Conservation (phyloP, 2,329 filamentous ascomycete species). For the Chaetothyriales sp. region DNA sequence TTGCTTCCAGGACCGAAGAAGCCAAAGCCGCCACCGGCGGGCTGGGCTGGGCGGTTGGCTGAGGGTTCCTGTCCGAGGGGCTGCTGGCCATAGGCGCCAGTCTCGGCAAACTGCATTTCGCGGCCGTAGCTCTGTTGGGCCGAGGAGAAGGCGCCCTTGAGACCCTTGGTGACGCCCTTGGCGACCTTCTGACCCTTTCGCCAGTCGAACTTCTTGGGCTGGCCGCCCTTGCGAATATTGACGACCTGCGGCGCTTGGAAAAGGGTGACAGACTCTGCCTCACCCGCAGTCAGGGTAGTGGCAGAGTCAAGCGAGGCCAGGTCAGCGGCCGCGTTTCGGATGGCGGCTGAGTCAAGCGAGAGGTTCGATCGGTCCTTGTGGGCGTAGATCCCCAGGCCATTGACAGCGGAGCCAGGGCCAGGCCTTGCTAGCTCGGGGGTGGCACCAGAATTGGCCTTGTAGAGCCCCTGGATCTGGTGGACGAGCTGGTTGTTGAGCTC, state of each 20-base stretch:
- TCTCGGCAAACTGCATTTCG: constrained; percentile 43
- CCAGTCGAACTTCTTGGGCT: constrained; percentile 96
- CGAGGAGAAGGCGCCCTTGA: constrained; percentile 78
- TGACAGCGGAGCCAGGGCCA: constrained; percentile 22
- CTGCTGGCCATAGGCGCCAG: constrained; percentile 50
- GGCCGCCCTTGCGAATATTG: constrained; percentile 73
- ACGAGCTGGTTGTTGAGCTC: constrained; percentile 94
- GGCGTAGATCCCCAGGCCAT: constrained; percentile 51
- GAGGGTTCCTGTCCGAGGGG: constrained; percentile 19
- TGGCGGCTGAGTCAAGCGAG: constrained; percentile 28
- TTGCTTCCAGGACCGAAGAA: constrained; percentile 41
- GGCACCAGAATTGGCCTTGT: constrained; percentile 57
- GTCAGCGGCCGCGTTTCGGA: constrained; percentile 31
- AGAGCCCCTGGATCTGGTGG: constrained; percentile 81
- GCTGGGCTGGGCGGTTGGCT: constrained; percentile 20
- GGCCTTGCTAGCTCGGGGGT: constrained; percentile 28
- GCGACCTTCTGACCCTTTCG: constrained; percentile 93
- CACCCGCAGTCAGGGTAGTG: constrained; percentile 49
- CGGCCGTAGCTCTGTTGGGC: constrained; percentile 34
- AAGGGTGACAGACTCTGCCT: constrained; percentile 45
- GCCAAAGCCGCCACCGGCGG: constrained; percentile 45
- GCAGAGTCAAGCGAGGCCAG: constrained; percentile 43
- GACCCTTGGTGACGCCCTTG: constrained; percentile 83
- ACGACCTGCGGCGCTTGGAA: constrained; percentile 75
- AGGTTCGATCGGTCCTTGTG: constrained; percentile 36